A percentile compares a stretch with the other conserved stretches of the same genome.
phyloP scores from a whole-genome alignment of 2,329 filamentous ascomycete species.

The Neofusicoccum laricinum region DNA sequence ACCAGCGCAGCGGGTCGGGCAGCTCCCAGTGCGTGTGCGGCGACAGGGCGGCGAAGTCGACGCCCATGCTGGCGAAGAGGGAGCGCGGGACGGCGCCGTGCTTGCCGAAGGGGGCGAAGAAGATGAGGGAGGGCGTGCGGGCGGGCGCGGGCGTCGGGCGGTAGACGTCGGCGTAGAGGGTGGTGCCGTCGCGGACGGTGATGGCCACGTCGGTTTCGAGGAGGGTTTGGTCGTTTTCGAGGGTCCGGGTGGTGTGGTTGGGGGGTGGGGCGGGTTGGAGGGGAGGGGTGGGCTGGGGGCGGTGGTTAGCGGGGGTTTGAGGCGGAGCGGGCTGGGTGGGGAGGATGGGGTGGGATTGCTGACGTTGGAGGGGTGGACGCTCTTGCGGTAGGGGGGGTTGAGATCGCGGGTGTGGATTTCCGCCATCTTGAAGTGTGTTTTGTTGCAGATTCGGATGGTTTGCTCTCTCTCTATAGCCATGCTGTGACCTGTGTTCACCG shows the following conservation, averaged over 20 bases:
- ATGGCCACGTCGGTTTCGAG: constrained; percentile 48
- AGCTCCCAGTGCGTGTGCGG: constrained; percentile 42
- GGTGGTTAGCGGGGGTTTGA: background rate
- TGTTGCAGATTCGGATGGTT: too few relatives aligned
- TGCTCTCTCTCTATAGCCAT: too few relatives aligned
- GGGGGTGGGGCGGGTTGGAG: background rate
- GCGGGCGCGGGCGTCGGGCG: constrained; percentile 34
- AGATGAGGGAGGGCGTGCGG: constrained; percentile 41
- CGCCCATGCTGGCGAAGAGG: constrained; percentile 40
- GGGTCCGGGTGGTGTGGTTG: background rate
- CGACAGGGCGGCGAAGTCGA: constrained; percentile 25
- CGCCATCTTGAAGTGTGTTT: too few relatives aligned
- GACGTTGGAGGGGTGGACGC: too few relatives aligned
- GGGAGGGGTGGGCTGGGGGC: background rate
- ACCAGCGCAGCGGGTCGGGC: constrained; percentile 39
- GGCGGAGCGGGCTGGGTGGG: too few relatives aligned
- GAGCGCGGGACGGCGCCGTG: constrained; percentile 20
- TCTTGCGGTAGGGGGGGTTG: too few relatives aligned
- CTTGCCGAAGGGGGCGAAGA: constrained; percentile 48
- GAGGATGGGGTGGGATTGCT: too few relatives aligned
- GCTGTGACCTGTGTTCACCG: too few relatives aligned
- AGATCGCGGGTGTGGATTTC: too few relatives aligned
- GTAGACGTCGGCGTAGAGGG: constrained; percentile 46
- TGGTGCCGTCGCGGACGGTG: constrained; percentile 40
- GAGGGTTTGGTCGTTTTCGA: background rate